Percentiles rank a stretch among this genome's conserved stretches.
Conservation (phyloP, 306 rosid species). For the Mimosa pudica region DNA sequence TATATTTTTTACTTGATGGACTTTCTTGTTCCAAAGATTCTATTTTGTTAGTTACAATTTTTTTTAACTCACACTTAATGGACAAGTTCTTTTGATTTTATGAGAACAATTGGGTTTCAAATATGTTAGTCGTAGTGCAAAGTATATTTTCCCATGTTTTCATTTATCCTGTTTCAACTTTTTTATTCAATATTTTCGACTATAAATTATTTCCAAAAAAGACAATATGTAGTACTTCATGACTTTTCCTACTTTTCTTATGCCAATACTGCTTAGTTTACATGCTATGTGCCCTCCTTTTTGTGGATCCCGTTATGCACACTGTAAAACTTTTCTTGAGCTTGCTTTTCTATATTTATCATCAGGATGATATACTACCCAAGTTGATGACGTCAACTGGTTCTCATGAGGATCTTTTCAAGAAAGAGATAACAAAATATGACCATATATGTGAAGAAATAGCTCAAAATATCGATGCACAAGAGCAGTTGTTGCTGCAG, state of each 20-base stretch:
- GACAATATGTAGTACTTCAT: slow-evolving; percentile 2
- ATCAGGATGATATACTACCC: slow-evolving; percentile 97
- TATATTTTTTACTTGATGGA: neutral
- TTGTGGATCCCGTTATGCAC: neutral
- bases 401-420: slow-evolving; percentile 95
- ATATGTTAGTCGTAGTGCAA: neutral
- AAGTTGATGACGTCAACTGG: slow-evolving; percentile 98
- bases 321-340: neutral
- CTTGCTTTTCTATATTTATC: slow-evolving; percentile 39
- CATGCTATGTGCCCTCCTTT: neutral
- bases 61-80: neutral
- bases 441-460: slow-evolving; percentile 88
- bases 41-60: neutral
- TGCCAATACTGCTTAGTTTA: neutral
- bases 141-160: neutral
- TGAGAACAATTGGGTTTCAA: neutral
- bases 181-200: slow-evolving; percentile 13
- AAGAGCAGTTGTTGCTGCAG: slow-evolving; percentile 87
- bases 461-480: slow-evolving; percentile 90
- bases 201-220: slow-evolving; percentile 8
- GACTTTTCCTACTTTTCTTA: slow-evolving; percentile 2
- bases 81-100: neutral
- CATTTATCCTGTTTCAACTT: neutral
- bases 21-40: neutral
- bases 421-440: slow-evolving; percentile 90